Evolutionary conservation across 495 filamentous ascomycete genomes (phyloP).

Genomic region (Opeltia flavorubescens): DNA sequence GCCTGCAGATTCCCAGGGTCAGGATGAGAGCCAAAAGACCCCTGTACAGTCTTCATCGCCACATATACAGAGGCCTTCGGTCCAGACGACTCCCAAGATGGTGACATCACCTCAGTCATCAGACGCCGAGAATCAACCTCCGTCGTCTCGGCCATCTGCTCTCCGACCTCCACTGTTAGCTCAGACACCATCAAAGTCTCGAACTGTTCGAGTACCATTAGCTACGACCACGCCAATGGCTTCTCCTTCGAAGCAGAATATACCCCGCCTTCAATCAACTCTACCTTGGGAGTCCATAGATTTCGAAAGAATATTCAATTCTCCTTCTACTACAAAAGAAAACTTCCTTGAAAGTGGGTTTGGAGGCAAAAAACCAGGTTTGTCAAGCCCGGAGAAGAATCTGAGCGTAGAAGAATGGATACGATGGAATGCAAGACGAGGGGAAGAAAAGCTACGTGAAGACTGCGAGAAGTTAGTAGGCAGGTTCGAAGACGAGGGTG

Average conservation of each 20-base stretch:
- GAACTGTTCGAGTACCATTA: conserved; percentile 31
- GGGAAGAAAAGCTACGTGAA: conserved; percentile 58
- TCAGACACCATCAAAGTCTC: conserved; percentile 28
- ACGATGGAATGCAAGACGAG: conserved; percentile 57
- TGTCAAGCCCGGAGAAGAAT: conserved; percentile 65
- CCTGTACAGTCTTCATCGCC: not conserved
- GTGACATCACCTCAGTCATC: conserved; percentile 52
- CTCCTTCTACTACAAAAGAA: conserved; percentile 34
- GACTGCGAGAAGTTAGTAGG: conserved; percentile 73
- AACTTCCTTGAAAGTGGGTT: conserved; percentile 26
- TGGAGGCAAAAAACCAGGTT: conserved; percentile 34
- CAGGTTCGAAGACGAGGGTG: conserved; percentile 70
- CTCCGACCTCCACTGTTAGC: conserved; percentile 17
- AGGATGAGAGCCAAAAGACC: not conserved
- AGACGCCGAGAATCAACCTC: conserved; percentile 68
- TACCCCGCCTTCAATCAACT: conserved; percentile 40
- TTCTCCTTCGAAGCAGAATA: conserved; percentile 53
- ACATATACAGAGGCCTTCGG: not conserved
- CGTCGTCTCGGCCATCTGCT: conserved; percentile 41
- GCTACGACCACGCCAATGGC: conserved; percentile 37
- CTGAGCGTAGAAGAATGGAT: conserved; percentile 96
- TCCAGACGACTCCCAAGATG: conserved; percentile 5
- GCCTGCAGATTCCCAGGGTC: not conserved
- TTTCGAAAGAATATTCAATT: conserved; percentile 46
- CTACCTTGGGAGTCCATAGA: conserved; percentile 63